These are phyloP conservation scores for Plasmopara viticola DNA, from an alignment of 352 stramenopile species.

Conservation along the genomic window DNA sequence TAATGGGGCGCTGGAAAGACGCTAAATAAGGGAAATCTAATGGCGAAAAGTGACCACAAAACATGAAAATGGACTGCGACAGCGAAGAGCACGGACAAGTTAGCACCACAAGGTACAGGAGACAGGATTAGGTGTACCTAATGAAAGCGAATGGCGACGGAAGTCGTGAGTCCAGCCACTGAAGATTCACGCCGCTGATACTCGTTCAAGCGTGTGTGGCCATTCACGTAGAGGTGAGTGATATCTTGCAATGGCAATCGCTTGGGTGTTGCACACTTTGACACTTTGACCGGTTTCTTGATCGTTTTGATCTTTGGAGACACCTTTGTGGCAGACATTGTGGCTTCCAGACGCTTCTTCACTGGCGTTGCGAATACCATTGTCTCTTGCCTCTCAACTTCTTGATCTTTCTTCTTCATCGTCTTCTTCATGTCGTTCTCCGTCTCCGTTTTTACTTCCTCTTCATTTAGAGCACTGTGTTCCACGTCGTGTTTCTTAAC, in stretches of 20 bases:
- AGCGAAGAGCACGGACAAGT: background rate
- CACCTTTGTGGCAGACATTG: constrained; percentile 24
- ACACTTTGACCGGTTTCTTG: constrained; percentile 13
- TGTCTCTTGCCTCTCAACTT: constrained; percentile 1
- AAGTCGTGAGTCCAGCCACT: constrained; percentile 27
- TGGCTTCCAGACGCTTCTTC: constrained; percentile 24
- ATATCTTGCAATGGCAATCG: constrained; percentile 57
- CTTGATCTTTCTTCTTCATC: background rate
- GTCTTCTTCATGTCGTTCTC: background rate
- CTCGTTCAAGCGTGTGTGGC: constrained; percentile 18
- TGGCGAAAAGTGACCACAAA: constrained; percentile 6
- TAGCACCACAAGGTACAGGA: background rate
- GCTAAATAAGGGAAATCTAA: constrained; percentile 29
- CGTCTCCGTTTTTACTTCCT: background rate
- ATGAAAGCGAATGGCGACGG: constrained; percentile 46
- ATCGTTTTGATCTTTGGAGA: background rate
- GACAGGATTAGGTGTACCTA: constrained; percentile 17
- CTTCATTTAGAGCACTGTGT: background rate
- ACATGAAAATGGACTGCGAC: constrained; percentile 1
- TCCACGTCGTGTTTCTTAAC: constrained; percentile 1
- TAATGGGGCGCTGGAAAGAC: constrained; percentile 5
- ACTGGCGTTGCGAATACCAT: constrained; percentile 16
- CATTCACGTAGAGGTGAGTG: constrained; percentile 55
- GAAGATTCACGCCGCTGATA: constrained; percentile 14
- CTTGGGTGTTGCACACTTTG: constrained; percentile 26